These are phyloP conservation scores for Alternaria gansuensis DNA, from an alignment of 2,329 filamentous ascomycete species.

Conservation along the genomic window DNA sequence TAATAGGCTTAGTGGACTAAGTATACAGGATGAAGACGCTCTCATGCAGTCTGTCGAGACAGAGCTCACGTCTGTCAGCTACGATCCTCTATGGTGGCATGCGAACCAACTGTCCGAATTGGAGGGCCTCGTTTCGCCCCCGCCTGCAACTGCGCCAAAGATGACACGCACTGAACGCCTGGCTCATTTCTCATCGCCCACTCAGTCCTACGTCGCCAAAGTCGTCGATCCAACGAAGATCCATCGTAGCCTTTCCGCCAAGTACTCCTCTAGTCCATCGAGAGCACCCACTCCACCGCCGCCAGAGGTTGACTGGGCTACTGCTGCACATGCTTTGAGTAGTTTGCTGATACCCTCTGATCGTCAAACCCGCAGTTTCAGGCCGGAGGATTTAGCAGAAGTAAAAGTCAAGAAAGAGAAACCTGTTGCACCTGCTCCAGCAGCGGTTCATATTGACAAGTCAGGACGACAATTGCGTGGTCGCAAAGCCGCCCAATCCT, in stretches of 20 bases:
- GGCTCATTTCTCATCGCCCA: conserved; percentile 85
- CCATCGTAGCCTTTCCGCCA: conserved; percentile 68
- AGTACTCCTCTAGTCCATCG: conserved; percentile 48
- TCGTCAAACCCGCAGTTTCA: conserved; percentile 78
- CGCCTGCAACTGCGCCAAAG: conserved; percentile 60
- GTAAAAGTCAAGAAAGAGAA: conserved; percentile 67
- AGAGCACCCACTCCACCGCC: conserved; percentile 70
- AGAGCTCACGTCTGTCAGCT: conserved; percentile 39
- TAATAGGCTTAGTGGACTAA: conserved; percentile 58
- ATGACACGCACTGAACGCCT: conserved; percentile 66
- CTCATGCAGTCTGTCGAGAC: conserved; percentile 31
- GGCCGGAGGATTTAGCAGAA: conserved; percentile 75
- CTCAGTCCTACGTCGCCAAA: conserved; percentile 85
- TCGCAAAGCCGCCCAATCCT: conserved; percentile 66
- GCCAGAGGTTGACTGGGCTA: conserved; percentile 84
- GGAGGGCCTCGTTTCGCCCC: conserved; percentile 48
- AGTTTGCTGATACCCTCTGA: conserved; percentile 81
- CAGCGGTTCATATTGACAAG: conserved; percentile 56
- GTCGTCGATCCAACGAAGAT: conserved; percentile 73
- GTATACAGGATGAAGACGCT: conserved; percentile 36
- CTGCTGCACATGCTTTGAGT: conserved; percentile 82
- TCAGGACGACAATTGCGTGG: conserved; percentile 72
- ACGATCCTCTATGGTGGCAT: conserved; percentile 59
- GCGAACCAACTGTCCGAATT: conserved; percentile 43
- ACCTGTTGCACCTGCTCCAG: conserved; percentile 47